Evolutionary conservation across 129 eudicot genomes (phyloP).

Genomic region (Tagetes erecta): DNA sequence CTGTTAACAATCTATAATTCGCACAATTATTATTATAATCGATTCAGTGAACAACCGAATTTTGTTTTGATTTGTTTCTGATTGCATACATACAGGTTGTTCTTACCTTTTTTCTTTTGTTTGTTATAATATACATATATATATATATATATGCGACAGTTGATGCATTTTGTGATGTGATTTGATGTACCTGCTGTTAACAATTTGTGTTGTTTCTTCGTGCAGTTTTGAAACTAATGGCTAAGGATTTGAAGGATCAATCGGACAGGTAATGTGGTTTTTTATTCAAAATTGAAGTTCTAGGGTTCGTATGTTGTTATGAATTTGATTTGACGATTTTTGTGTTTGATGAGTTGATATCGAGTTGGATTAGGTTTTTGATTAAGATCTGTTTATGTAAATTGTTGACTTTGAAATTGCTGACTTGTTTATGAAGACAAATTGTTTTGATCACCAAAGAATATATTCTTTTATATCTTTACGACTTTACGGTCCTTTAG

Average conservation of each 20-base stretch:
- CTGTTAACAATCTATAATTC: background rate
- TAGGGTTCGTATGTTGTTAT: slow-evolving; percentile 17
- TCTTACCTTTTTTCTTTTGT: slow-evolving; percentile 2
- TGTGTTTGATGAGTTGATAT: background rate
- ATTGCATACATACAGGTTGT: slow-evolving; percentile 33
- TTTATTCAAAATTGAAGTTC: background rate
- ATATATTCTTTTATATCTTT: too few relatives aligned
- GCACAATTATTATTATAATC: background rate
- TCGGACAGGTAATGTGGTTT: slow-evolving; percentile 35
- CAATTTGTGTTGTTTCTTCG: background rate
- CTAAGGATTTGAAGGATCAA: slow-evolving; percentile 30
- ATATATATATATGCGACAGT: background rate
- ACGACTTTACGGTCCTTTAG: too few relatives aligned
- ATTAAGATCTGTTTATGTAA: background rate
- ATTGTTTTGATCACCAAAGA: slow-evolving; percentile 11
- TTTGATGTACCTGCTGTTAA: background rate
- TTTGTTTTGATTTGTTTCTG: slow-evolving; percentile 13
- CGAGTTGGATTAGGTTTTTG: slow-evolving; percentile 4
- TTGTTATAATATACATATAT: slow-evolving; percentile 17
- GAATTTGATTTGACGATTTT: slow-evolving; percentile 1
- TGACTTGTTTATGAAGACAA: slow-evolving; percentile 22
- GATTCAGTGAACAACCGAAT: slow-evolving; percentile 27
- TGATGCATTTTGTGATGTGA: slow-evolving; percentile 9
- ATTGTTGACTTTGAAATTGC: background rate
- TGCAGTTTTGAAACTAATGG: slow-evolving; percentile 34